phyloP scores from a whole-genome alignment of 129 eudicot species.

The Helianthus tuberosus region DNA sequence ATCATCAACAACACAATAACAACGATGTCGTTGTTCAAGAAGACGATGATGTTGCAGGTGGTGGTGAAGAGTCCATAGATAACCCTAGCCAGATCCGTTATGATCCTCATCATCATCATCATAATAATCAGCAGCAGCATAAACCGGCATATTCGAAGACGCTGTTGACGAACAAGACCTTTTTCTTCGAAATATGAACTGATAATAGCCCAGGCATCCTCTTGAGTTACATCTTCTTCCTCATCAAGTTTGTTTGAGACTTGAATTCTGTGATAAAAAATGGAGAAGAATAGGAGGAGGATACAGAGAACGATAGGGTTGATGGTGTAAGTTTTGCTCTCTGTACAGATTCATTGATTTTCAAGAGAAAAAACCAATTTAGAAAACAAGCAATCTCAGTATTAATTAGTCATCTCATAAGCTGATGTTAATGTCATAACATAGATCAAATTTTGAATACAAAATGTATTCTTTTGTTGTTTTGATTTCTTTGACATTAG shows the following conservation, averaged over 20 bases:
- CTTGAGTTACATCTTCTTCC: too few species aligned
- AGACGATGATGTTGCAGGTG: slow-evolving; percentile 51
- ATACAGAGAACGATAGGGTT: not conserved
- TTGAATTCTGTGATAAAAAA: slow-evolving; percentile 4
- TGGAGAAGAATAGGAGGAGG: not conserved
- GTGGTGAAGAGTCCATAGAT: slow-evolving; percentile 56
- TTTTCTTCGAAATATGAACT: too few species aligned
- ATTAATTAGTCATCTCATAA: slow-evolving; percentile 17
- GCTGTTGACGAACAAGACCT: too few species aligned
- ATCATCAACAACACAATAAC: slow-evolving; percentile 21
- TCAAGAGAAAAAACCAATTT: slow-evolving; percentile 10
- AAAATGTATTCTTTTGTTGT: not conserved
- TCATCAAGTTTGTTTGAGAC: slow-evolving; percentile 42
- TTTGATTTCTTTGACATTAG: not conserved
- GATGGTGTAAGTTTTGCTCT: slow-evolving; percentile 21
- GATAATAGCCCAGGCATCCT: too few species aligned
- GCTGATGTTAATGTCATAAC: not conserved
- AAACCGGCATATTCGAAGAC: too few species aligned
- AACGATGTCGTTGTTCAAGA: slow-evolving; percentile 43
- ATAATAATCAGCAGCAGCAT: too few species aligned
- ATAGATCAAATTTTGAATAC: not conserved
- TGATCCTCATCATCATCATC: slow-evolving; percentile 45
- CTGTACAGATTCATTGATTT: slow-evolving; percentile 42
- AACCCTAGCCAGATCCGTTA: slow-evolving; percentile 63
- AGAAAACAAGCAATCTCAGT: not conserved